Base-by-base conservation (phyloP, 768 basidiomycete species). In the Hortiboletus campestris region DNA sequence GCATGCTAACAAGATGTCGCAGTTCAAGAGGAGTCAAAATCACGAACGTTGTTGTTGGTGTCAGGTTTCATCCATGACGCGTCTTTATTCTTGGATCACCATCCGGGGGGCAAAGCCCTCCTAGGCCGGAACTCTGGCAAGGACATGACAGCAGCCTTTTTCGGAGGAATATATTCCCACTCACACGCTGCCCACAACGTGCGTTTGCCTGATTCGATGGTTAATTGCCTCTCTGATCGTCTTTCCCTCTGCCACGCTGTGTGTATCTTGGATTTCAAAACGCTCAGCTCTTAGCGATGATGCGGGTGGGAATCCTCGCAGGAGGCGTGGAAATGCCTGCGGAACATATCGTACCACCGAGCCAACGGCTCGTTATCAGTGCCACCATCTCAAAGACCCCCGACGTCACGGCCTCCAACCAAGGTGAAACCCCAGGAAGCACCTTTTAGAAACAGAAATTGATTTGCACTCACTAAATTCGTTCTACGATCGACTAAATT, bases 41-140 rank as follows among this genome's bases (percentile, higher is more conserved):
- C 77, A 36, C 78, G 85, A 29, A 77, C 82, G 4, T 72, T 97
- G 51, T 74, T 95, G 40, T 79, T 92, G 48, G 76, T 95, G 36
- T 83, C 86, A 19, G 94, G 94, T 13, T 94, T 91, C 75, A 88
- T 97, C 59, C 91, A 94, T 68, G 93, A 96, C 60, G 82, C 85
- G 19, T 80, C 88, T 4, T 69, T 78, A 12, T 94, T 94, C 68
- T 58, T 85, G 34, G 84, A 87, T 52, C 78, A 84, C 50, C 90
- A 93, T 73, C 94, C 94, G 0, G 94, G 94, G 22, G 94, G 94
- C 16, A 75, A 75, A 39, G 65, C 74, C 38, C 64, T 89, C 49
- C 72, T 97, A 63, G 70, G 74, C 50, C 73, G 72, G 28, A 83
- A 77, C 57, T 78, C 85, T 16, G 93, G 92, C n/a, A 86, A 84